phyloP scores from a whole-genome alignment of 495 filamentous ascomycete species.

The Hypoxylon trugodes region DNA sequence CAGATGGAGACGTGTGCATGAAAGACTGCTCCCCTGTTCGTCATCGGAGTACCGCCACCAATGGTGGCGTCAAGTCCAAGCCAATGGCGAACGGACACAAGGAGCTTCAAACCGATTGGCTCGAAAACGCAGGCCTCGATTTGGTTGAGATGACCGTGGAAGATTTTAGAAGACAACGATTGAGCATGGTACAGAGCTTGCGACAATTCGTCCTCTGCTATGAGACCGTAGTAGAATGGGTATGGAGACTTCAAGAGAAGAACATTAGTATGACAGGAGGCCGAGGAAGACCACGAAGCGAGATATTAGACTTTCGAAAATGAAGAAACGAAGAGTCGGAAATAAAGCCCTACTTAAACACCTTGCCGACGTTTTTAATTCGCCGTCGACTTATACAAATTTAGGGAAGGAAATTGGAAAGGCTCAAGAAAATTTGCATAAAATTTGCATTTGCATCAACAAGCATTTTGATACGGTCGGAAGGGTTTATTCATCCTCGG shows the following conservation, averaged over 20 bases:
- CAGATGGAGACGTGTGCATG: slow-evolving; percentile 57
- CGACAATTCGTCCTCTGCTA: slow-evolving; percentile 97
- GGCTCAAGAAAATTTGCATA: slow-evolving; percentile 25
- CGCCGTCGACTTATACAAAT: neutral
- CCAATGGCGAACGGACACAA: neutral
- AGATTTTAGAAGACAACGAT: slow-evolving; percentile 84
- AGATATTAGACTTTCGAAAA: slow-evolving; percentile 36
- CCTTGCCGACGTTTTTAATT: neutral
- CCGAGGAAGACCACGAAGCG: slow-evolving; percentile 43
- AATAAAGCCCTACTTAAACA: neutral
- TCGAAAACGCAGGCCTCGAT: slow-evolving; percentile 69
- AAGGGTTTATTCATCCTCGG: slow-evolving; percentile 30
- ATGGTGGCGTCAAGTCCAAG: neutral
- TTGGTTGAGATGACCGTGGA: slow-evolving; percentile 85
- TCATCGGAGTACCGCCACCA: slow-evolving; percentile 3
- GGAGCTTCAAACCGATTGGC: slow-evolving; percentile 52
- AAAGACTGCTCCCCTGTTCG: slow-evolving; percentile 31
- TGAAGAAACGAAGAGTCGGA: slow-evolving; percentile 11
- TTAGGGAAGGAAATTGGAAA: slow-evolving; percentile 1
- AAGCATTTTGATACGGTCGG: slow-evolving; percentile 29
- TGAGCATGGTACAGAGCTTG: slow-evolving; percentile 97
- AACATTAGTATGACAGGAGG: slow-evolving; percentile 51
- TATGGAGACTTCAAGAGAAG: slow-evolving; percentile 55
- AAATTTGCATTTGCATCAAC: slow-evolving; percentile 37
- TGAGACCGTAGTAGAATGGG: slow-evolving; percentile 93